A percentile compares a stretch with the other conserved stretches of the same genome.
phyloP scores from a whole-genome alignment of 1,139 yeast genomes.

The Suhomyces terraborum region DNA sequence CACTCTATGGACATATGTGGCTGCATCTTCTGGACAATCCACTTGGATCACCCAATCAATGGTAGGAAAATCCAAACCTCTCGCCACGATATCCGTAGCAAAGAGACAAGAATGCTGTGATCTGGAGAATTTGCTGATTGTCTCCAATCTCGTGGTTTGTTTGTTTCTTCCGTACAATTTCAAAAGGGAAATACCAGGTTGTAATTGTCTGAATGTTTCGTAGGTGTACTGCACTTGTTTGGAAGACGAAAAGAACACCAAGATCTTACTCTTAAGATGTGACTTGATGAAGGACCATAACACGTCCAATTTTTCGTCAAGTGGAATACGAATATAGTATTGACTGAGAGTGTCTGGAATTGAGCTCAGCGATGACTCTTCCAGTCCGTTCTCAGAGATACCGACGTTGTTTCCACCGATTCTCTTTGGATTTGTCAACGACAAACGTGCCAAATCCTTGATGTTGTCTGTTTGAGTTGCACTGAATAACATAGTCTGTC shows the following conservation, averaged over 20 bases:
- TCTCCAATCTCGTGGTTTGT: conserved; percentile 89
- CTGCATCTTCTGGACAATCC: conserved; percentile 95
- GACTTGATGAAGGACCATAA: conserved; percentile 89
- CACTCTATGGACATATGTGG: conserved; percentile 93
- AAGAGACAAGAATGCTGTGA: conserved; percentile 87
- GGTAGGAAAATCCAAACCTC: conserved; percentile 97
- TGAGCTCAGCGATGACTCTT: conserved; percentile 29
- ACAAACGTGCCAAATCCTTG: conserved; percentile 83
- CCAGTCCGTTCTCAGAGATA: conserved; percentile 47
- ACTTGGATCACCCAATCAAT: conserved; percentile 97
- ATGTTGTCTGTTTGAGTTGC: conserved; percentile 94
- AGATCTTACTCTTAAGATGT: conserved; percentile 79
- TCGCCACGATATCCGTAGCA: conserved; percentile 96
- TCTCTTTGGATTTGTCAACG: conserved; percentile 76
- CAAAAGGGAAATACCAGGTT: conserved; percentile 93
- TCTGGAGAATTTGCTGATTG: conserved; percentile 79
- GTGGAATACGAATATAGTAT: conserved; percentile 67
- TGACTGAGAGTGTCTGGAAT: conserved; percentile 89
- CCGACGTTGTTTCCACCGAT: conserved; percentile 49
- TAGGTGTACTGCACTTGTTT: conserved; percentile 94
- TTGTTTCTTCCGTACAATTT: conserved; percentile 95
- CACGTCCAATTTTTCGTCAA: conserved; percentile 81
- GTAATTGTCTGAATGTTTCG: conserved; percentile 86
- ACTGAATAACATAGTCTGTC: conserved; percentile 87
- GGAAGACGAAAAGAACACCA: conserved; percentile 89